Evolutionary conservation across 805 yeast species (phyloP), one percentile per base, ranked within the genome.

Genomic region (Suhomyces faveliae): DNA sequence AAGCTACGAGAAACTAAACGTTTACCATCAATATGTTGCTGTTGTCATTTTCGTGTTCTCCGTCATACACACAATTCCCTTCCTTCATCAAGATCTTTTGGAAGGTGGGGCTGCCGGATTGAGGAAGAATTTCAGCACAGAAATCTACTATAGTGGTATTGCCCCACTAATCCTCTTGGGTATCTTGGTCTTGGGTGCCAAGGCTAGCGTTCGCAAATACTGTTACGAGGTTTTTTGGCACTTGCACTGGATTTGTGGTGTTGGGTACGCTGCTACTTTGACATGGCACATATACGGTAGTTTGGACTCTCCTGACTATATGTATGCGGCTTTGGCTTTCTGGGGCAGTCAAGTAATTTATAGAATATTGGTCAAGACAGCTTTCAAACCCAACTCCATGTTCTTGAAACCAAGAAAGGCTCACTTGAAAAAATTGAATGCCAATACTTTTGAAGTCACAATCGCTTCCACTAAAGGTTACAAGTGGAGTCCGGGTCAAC

Each of bases 401-500:
- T 68, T 71, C 42, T 61, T 77, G 48, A 68, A 65, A 48, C 63
- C 76, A 13, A 64, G 76, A 44, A 51, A 59, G 5, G 77, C 76
- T 1, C 46, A 51, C 7, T 54, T 72, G 33, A 47, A 47, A n/a
- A 62, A 56, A 44, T 43, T 69, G 17, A 53, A 52, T 13, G 61
- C 56, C 45, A 54, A 43, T 33, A 63, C 59, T 55, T 70, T 50
- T 55, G 68, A 54, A 54, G 67, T 75, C 25, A 66, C 72, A 42
- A 60, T 80, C 2, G 45, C 54, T 3, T 66, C 67, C 25, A 51
- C 63, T n/a, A 58, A 58, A 13, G 73, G 70, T 7, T 60, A 76
- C 35, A 51, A 45, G 13, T 79, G 84, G 84, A 54, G 40, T 12
- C 77, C 84, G 1, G 84, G 85, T 20, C 85, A 80, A 50, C 85